phyloP scores from a whole-genome alignment of 192 early-diverging fungal genomes.

The Linnemannia hyalina region DNA sequence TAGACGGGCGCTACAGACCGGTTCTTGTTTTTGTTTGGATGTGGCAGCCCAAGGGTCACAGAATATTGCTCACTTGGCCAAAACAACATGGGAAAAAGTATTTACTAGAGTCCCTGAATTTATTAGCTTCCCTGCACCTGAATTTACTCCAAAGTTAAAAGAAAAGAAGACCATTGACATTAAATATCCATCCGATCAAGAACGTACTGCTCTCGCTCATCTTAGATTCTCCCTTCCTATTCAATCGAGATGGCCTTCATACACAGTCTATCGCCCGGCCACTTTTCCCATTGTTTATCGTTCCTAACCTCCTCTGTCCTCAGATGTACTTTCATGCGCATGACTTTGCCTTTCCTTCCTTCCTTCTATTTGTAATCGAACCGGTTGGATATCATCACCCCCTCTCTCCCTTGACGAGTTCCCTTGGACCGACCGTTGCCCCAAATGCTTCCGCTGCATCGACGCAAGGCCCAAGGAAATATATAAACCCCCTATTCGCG shows the following conservation, averaged over 20 bases:
- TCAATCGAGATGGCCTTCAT: neutral
- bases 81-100: neutral
- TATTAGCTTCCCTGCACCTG: neutral
- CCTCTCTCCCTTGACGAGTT: neutral
- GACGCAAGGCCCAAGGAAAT: neutral
- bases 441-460: neutral
- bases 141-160: neutral
- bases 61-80: neutral
- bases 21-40: neutral
- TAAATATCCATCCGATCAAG: neutral
- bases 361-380: neutral
- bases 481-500: neutral
- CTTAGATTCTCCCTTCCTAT: neutral
- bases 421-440: neutral
- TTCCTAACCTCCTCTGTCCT: neutral
- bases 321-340: neutral
- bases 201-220: neutral
- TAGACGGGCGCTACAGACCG: slow-evolving; percentile 4
- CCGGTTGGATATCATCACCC: neutral
- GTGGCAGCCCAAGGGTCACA: neutral
- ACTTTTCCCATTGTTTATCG: neutral
- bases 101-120: neutral
- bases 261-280: neutral
- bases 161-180: neutral
- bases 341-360: neutral